phyloP scores from a whole-genome alignment of 495 filamentous ascomycete species.

The Xylaria longipes region DNA sequence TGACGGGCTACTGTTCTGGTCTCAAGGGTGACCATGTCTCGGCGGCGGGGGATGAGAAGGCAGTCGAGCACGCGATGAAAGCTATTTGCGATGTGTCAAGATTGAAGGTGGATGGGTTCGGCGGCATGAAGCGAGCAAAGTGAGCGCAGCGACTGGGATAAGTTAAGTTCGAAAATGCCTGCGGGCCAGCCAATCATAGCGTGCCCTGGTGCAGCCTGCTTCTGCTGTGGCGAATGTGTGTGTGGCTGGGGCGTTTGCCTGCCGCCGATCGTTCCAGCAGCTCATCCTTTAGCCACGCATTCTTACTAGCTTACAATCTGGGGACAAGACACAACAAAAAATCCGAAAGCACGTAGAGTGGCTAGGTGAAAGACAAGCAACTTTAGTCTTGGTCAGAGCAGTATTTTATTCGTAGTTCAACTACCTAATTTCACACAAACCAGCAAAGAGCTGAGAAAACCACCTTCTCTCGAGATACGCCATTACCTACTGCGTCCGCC shows the following conservation, averaged over 20 bases:
- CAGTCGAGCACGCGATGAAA: constrained; percentile 22
- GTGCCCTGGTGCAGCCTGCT: not conserved
- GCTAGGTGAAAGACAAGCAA: not conserved
- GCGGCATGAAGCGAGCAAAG: constrained; percentile 13
- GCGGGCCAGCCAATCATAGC: constrained; percentile 16
- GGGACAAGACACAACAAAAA: not conserved
- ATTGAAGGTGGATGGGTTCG: constrained; percentile 11
- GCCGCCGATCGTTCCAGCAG: not conserved
- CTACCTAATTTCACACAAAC: constrained; percentile 19
- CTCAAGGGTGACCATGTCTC: constrained; percentile 42
- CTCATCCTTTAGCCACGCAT: not conserved
- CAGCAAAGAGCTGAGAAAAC: not conserved
- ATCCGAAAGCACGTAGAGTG: not conserved
- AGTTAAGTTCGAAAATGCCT: constrained; percentile 15
- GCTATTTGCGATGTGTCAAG: constrained; percentile 20
- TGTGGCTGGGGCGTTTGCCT: constrained; percentile 13
- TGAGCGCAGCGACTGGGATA: constrained; percentile 19
- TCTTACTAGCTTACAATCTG: not conserved
- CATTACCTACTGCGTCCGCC: constrained; percentile 23
- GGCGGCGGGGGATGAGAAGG: constrained; percentile 23
- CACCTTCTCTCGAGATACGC: constrained; percentile 13
- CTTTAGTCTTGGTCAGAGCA: not conserved
- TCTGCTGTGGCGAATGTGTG: constrained; percentile 13
- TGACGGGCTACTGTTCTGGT: constrained; percentile 44
- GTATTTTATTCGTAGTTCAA: constrained; percentile 13